Conservation (phyloP, 306 rosid genomes). For the Fragaria iinumae region DNA sequence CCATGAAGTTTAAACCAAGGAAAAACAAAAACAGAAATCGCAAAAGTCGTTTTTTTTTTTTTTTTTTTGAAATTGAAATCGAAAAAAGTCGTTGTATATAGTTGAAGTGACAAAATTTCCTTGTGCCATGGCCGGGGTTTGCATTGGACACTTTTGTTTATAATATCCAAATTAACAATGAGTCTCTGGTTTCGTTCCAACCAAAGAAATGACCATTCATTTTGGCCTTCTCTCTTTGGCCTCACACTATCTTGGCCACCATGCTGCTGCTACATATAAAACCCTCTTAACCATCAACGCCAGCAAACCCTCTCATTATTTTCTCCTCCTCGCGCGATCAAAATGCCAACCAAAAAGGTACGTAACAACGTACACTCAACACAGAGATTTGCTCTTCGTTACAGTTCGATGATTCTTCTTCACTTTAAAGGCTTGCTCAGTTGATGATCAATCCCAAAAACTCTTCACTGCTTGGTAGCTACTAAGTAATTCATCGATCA, state of each 20-base stretch:
- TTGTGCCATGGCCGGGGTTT: slow-evolving; percentile 6
- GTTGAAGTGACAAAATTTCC: not conserved
- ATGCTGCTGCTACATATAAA: not conserved
- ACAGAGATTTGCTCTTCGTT: not conserved
- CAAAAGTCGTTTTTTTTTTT: too few relatives aligned
- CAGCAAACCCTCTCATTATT: not conserved
- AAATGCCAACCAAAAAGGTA: slow-evolving; percentile 56
- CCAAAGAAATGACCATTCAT: slow-evolving; percentile 16
- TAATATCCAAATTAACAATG: not conserved
- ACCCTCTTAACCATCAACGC: not conserved
- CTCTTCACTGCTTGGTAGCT: slow-evolving; percentile 17
- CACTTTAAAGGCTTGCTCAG: too few relatives aligned
- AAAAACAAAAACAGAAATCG: too few relatives aligned
- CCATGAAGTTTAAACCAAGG: too few relatives aligned
- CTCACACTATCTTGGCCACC: slow-evolving; percentile 9
- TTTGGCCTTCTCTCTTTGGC: slow-evolving; percentile 22
- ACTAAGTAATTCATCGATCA: not conserved
- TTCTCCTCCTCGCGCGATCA: slow-evolving; percentile 3
- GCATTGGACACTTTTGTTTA: not conserved
- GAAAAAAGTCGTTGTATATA: too few relatives aligned
- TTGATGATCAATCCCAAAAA: not conserved
- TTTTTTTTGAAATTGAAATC: too few relatives aligned
- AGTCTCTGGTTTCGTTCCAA: slow-evolving; percentile 19
- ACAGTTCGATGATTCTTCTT: not conserved
- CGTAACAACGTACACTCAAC: not conserved